Percentiles rank a stretch among this genome's conserved stretches.
phyloP scores from a whole-genome alignment of 805 yeast species.

The Nakazawaea sp. region DNA sequence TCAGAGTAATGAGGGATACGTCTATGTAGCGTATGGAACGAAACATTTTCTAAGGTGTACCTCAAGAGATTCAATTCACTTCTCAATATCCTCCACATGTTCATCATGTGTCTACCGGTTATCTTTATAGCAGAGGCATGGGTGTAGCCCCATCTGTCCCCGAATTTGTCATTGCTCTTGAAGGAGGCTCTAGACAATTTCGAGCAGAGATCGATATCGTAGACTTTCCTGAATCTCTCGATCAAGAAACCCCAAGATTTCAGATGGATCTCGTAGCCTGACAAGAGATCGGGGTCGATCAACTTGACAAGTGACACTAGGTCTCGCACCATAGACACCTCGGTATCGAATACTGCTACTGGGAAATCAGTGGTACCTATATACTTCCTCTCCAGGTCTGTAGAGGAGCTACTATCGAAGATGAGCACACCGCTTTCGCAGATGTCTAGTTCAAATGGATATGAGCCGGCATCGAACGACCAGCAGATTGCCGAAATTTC shows the following conservation, averaged over 20 bases:
- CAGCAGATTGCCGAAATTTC: slow-evolving; percentile 56
- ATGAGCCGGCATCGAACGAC: slow-evolving; percentile 42
- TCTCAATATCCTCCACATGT: slow-evolving; percentile 75
- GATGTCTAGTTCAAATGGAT: slow-evolving; percentile 25
- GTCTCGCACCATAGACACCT: slow-evolving; percentile 48
- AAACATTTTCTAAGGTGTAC: slow-evolving; percentile 73
- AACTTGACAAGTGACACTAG: slow-evolving; percentile 48
- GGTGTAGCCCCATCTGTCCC: slow-evolving; percentile 75
- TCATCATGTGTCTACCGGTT: slow-evolving; percentile 78
- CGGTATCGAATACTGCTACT: slow-evolving; percentile 40
- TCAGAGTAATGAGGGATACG: slow-evolving; percentile 59
- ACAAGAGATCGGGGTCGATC: slow-evolving; percentile 81
- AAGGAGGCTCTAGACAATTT: slow-evolving; percentile 53
- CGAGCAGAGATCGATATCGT: slow-evolving; percentile 46
- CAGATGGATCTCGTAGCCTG: slow-evolving; percentile 79
- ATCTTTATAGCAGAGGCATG: slow-evolving; percentile 66
- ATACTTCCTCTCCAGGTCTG: slow-evolving; percentile 11
- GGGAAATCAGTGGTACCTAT: slow-evolving; percentile 18
- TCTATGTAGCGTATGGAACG: slow-evolving; percentile 58
- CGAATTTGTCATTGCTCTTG: slow-evolving; percentile 43
- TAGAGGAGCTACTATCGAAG: slow-evolving; percentile 12
- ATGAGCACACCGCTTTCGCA: slow-evolving; percentile 31
- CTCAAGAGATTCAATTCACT: slow-evolving; percentile 55
- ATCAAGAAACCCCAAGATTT: slow-evolving; percentile 87
- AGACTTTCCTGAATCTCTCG: slow-evolving; percentile 45